Evolutionary conservation across 2,329 filamentous ascomycete species (phyloP).

Genomic region (Geoglossum cookeanum): DNA sequence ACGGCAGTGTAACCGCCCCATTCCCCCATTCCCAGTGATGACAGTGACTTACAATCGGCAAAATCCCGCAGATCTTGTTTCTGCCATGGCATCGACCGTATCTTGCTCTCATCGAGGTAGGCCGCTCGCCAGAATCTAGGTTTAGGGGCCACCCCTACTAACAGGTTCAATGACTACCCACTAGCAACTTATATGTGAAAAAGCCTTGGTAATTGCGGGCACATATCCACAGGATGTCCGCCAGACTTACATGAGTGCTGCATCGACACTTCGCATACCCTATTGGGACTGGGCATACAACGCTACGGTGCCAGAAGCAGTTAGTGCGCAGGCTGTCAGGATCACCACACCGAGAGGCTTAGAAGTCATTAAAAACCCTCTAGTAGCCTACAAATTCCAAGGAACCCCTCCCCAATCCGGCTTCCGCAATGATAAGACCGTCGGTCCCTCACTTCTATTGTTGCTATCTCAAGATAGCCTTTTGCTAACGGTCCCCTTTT

Average conservation of each 20-base stretch:
- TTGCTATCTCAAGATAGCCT: neutral
- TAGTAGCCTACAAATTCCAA: neutral
- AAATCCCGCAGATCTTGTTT: conserved; percentile 9
- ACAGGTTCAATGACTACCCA: neutral
- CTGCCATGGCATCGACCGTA: conserved; percentile 17
- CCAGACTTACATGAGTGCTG: neutral
- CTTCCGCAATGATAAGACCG: neutral
- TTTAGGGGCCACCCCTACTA: neutral
- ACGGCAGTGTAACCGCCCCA: conserved; percentile 7
- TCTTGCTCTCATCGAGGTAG: conserved; percentile 14
- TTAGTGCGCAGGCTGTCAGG: neutral
- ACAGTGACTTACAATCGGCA: neutral
- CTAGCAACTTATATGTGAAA: neutral
- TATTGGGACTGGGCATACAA: neutral
- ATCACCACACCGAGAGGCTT: neutral
- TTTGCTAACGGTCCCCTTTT: neutral
- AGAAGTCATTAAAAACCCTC: neutral
- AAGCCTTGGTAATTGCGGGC: neutral
- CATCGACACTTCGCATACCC: neutral
- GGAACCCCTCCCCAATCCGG: neutral
- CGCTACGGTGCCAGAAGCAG: neutral
- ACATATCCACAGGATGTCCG: neutral
- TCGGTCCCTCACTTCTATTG: neutral
- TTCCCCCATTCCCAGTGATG: neutral
- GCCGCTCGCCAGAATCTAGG: neutral